Evolutionary conservation across 2,329 filamentous ascomycete species (phyloP).

Genomic region (Talaromyces sp.): DNA sequence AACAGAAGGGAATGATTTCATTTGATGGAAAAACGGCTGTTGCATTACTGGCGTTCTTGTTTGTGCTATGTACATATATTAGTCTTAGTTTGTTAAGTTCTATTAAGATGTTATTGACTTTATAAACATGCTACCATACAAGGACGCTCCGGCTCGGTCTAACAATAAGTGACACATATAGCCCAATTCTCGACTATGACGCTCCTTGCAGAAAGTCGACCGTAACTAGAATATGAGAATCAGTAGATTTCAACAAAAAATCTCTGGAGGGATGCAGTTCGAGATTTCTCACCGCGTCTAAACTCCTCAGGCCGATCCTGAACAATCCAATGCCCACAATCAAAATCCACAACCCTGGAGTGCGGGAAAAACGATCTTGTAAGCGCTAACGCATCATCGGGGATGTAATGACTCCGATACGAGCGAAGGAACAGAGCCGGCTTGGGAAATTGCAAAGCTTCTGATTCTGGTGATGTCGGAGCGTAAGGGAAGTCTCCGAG

Average conservation of each 20-base stretch:
- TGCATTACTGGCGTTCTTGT: neutral
- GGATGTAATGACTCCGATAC: neutral
- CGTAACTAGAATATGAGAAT: neutral
- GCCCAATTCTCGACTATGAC: neutral
- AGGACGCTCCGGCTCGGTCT: neutral
- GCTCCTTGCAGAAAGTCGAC: neutral
- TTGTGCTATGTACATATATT: neutral
- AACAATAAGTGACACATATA: neutral
- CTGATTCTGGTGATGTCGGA: neutral
- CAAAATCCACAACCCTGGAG: neutral
- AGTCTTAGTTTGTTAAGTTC: neutral
- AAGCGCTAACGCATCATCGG: neutral
- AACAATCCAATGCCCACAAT: conserved; percentile 8
- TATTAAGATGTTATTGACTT: neutral
- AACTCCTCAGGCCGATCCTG: conserved; percentile 3
- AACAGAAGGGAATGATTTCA: neutral
- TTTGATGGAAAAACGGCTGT: neutral
- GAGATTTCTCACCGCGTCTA: neutral
- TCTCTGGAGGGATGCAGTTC: neutral
- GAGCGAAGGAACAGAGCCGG: neutral
- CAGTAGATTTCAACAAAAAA: neutral
- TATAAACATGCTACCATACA: neutral
- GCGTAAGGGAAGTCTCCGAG: neutral
- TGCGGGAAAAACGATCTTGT: neutral
- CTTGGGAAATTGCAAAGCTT: neutral